Percentiles rank a stretch among this genome's conserved stretches.
phyloP scores from a whole-genome alignment of 2,329 filamentous ascomycete species.

The Claviceps lovelessii region DNA sequence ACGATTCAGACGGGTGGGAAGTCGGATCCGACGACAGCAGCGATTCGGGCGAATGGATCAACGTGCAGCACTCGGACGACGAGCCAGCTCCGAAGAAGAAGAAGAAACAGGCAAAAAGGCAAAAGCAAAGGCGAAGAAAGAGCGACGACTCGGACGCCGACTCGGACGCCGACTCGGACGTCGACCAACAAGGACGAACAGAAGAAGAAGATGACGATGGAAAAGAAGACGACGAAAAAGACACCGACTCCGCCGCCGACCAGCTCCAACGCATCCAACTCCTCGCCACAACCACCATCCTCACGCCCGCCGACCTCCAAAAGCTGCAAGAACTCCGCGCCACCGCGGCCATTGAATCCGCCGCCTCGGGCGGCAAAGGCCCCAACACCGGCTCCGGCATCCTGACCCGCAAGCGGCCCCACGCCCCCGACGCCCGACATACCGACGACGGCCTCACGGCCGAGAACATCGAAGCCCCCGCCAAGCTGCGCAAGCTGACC shows the following conservation, averaged over 20 bases:
- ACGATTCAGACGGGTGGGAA: slow-evolving; percentile 45
- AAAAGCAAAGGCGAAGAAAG: slow-evolving; percentile 12
- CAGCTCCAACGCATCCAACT: slow-evolving; percentile 44
- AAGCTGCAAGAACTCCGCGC: slow-evolving; percentile 82
- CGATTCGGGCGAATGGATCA: slow-evolving; percentile 83
- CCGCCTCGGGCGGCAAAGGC: slow-evolving; percentile 25
- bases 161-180: slow-evolving; percentile 9
- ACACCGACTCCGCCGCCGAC: slow-evolving; percentile 27
- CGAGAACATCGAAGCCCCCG: slow-evolving; percentile 78
- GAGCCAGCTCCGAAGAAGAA: slow-evolving; percentile 31
- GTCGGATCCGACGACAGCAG: slow-evolving; percentile 39
- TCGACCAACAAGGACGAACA: not conserved
- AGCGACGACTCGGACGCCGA: slow-evolving; percentile 12
- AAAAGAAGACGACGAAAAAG: slow-evolving; percentile 20
- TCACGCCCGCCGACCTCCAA: slow-evolving; percentile 89
- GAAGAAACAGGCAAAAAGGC: slow-evolving; percentile 14
- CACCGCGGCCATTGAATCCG: slow-evolving; percentile 55
- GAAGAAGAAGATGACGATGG: slow-evolving; percentile 6
- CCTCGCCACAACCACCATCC: slow-evolving; percentile 81
- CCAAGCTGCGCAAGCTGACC: slow-evolving; percentile 65
- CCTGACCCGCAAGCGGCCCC: slow-evolving; percentile 28
- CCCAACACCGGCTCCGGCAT: too few species aligned
- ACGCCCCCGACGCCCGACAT: slow-evolving; percentile 43
- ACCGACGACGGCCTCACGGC: slow-evolving; percentile 81
- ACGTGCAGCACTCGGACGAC: slow-evolving; percentile 63